phyloP scores from a whole-genome alignment of 306 rosid species.

The Crotalaria pallida region DNA sequence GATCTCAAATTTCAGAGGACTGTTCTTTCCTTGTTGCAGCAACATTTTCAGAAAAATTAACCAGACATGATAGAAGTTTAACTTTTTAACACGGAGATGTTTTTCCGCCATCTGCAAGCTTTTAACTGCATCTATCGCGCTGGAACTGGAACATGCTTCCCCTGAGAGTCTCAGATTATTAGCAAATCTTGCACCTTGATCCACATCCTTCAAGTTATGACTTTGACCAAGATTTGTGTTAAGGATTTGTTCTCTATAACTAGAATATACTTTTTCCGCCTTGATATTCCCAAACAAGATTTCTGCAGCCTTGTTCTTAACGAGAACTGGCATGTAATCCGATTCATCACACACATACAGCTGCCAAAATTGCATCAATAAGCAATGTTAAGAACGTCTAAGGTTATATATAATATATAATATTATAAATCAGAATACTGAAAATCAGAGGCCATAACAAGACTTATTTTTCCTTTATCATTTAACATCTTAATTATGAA shows the following conservation, averaged over 20 bases:
- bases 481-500: background rate
- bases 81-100: constrained; percentile 7
- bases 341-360: constrained; percentile 77
- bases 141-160: constrained; percentile 27
- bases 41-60: constrained; percentile 57
- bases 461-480: background rate
- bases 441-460: background rate
- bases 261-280: constrained; percentile 54
- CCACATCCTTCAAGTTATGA: constrained; percentile 7
- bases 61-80: constrained; percentile 50
- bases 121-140: constrained; percentile 10
- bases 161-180: constrained; percentile 2
- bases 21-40: constrained; percentile 61
- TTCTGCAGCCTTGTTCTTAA: constrained; percentile 71
- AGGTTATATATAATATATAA: background rate
- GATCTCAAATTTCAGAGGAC: constrained; percentile 60
- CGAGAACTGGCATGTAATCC: constrained; percentile 54
- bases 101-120: constrained; percentile 24
- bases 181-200: background rate
- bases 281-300: constrained; percentile 75
- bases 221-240: constrained; percentile 3
- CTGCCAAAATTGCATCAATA: constrained; percentile 35
- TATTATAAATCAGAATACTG: background rate
- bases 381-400: background rate
- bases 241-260: constrained; percentile 35